Evolutionary conservation across 176 grass and related monocot species (phyloP).

Genomic region (Oryza officinalis): DNA sequence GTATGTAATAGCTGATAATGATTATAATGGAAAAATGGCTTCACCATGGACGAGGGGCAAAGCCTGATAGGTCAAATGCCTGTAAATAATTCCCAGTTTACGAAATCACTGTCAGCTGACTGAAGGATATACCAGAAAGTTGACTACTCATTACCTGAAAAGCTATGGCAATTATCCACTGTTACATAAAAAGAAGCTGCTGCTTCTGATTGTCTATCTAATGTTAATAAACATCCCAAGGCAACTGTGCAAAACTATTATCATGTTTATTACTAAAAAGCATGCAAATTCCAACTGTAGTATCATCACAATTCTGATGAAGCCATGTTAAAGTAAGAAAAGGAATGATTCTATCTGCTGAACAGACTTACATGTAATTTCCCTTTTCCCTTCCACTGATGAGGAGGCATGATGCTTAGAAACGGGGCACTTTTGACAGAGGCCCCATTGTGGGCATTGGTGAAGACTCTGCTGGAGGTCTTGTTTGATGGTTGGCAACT

Average conservation of each 20-base stretch:
- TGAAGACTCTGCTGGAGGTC: constrained; percentile 56
- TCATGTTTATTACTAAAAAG: not conserved
- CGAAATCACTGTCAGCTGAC: not conserved
- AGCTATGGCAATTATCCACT: not conserved
- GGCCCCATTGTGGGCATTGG: constrained; percentile 30
- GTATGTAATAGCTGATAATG: not conserved
- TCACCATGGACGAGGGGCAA: not conserved
- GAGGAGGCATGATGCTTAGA: constrained; percentile 43
- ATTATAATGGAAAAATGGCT: not conserved
- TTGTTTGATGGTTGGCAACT: constrained; percentile 52
- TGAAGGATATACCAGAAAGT: not conserved
- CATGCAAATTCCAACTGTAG: not conserved
- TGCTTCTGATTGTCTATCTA: not conserved
- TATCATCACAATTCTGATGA: not conserved
- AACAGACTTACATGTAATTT: constrained; percentile 32
- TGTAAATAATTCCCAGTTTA: not conserved
- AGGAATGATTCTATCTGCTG: not conserved
- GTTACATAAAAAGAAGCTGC: not conserved
- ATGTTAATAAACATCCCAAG: not conserved
- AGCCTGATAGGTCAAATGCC: not conserved
- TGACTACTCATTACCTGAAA: not conserved
- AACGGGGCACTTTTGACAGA: constrained; percentile 53
- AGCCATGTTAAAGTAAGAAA: constrained; percentile 7
- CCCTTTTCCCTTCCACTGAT: constrained; percentile 21
- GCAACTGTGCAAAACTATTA: not conserved